Evolutionary conservation across 306 rosid genomes (phyloP).

Genomic region (Mimosa bimucronata): DNA sequence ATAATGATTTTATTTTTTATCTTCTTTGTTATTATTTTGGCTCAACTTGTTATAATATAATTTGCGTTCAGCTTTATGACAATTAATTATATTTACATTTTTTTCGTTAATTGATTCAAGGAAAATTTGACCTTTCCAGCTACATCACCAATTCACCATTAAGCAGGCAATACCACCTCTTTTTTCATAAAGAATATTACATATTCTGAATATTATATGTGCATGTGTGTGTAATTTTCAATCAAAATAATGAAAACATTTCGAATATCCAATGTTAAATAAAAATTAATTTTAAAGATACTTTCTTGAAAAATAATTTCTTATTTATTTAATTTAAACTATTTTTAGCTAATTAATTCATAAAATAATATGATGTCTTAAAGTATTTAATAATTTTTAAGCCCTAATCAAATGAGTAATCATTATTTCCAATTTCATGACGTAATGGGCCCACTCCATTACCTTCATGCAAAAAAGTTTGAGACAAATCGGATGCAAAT

Average conservation of each 20-base stretch:
- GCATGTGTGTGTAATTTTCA: too few relatives aligned
- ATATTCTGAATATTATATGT: too few relatives aligned
- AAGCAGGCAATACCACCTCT: background rate
- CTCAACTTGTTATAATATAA: too few relatives aligned
- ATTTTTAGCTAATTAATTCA: too few relatives aligned
- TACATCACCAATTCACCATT: background rate
- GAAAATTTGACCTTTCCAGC: background rate
- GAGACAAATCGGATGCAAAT: background rate
- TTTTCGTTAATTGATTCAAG: background rate
- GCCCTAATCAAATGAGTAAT: background rate
- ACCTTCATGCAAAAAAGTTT: background rate
- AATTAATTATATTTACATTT: background rate
- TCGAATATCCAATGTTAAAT: background rate
- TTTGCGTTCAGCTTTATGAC: too few relatives aligned
- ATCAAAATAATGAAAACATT: too few relatives aligned
- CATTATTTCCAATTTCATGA: constrained; percentile 50
- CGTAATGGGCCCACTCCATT: constrained; percentile 35
- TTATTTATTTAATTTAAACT: too few relatives aligned
- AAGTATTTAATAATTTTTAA: too few relatives aligned
- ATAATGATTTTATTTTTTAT: too few relatives aligned
- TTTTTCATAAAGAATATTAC: background rate
- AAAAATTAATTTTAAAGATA: too few relatives aligned
- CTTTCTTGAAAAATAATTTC: too few relatives aligned
- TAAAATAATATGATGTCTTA: background rate
- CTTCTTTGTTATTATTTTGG: too few relatives aligned